Conservation (phyloP, 1,284 basidiomycete species). For the Sparassis latifolia region DNA sequence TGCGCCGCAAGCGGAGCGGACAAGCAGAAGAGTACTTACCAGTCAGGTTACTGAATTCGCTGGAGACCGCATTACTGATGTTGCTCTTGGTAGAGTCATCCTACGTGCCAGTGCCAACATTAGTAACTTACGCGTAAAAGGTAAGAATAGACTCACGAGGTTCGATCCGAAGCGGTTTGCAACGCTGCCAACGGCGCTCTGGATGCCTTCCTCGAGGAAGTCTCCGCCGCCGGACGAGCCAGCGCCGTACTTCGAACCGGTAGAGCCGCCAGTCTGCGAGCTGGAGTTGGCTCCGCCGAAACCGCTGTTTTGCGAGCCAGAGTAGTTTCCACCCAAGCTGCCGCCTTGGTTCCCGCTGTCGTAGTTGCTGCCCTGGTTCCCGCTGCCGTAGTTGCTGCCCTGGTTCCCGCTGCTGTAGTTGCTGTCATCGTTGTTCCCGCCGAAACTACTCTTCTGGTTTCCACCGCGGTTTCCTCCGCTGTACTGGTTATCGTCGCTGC, state of each 20-base stretch:
- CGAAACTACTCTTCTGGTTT: constrained; percentile 2
- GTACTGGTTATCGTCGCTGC: neutral
- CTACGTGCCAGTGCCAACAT: neutral
- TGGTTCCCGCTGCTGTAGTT: neutral
- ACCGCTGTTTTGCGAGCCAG: constrained; percentile 2
- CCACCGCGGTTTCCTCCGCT: constrained; percentile 4
- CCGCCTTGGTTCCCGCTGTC: constrained; percentile 7
- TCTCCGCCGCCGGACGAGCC: constrained; percentile 17
- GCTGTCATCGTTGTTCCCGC: constrained; percentile 9
- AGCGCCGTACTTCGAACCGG: constrained; percentile 10
- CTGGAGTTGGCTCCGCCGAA: constrained; percentile 18
- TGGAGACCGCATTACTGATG: neutral
- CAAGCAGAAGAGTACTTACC: neutral
- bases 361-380: too few species aligned
- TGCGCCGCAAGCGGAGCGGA: too few species aligned
- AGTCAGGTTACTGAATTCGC: constrained; percentile 5
- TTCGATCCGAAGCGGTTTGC: constrained; percentile 40
- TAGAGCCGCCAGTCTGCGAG: constrained; percentile 11
- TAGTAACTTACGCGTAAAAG: neutral
- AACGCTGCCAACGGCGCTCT: constrained; percentile 16
- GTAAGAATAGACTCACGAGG: constrained; percentile 32
- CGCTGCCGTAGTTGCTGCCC: constrained; percentile 7
- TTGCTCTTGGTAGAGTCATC: neutral
- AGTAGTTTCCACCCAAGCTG: constrained; percentile 11
- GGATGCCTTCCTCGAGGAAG: constrained; percentile 36